Conservation (phyloP, 108 stramenopile genomes). For the Aurantiochytrium sp. region DNA sequence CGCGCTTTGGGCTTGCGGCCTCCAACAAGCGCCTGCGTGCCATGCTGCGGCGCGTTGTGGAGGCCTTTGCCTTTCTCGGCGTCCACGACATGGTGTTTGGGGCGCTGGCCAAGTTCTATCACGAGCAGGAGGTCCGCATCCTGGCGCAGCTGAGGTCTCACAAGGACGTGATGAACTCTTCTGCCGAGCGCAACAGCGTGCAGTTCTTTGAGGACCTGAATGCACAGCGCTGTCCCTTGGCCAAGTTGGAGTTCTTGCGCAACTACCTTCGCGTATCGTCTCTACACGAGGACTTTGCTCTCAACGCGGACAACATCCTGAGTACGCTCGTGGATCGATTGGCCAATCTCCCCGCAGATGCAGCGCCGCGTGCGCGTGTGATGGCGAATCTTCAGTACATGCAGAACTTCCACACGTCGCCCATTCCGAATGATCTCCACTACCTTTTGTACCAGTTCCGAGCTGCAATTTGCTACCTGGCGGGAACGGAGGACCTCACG, state of each 20-base stretch:
- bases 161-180: not conserved
- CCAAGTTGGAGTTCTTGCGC: not conserved
- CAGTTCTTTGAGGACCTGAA: not conserved
- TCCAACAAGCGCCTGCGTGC: not conserved
- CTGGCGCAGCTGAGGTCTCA: not conserved
- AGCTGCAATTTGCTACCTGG: not conserved
- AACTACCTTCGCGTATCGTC: not conserved
- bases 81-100: slow-evolving; percentile 1
- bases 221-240: not conserved
- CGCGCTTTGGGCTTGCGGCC: slow-evolving; percentile 2
- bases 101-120: not conserved
- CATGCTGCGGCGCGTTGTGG: not conserved
- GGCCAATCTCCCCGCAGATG: not conserved
- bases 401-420: not conserved
- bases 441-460: not conserved
- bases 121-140: not conserved
- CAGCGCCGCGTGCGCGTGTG: not conserved
- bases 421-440: not conserved
- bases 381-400: slow-evolving; percentile 27
- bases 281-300: not conserved
- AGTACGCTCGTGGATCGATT: not conserved
- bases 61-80: slow-evolving; percentile 6
- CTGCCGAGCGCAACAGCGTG: not conserved
- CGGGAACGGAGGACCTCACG: not conserved
- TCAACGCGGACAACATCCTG: slow-evolving; percentile 22